Percentiles rank a stretch among this genome's conserved stretches.
phyloP scores from a whole-genome alignment of 768 basidiomycete species.

The Russula lepida region DNA sequence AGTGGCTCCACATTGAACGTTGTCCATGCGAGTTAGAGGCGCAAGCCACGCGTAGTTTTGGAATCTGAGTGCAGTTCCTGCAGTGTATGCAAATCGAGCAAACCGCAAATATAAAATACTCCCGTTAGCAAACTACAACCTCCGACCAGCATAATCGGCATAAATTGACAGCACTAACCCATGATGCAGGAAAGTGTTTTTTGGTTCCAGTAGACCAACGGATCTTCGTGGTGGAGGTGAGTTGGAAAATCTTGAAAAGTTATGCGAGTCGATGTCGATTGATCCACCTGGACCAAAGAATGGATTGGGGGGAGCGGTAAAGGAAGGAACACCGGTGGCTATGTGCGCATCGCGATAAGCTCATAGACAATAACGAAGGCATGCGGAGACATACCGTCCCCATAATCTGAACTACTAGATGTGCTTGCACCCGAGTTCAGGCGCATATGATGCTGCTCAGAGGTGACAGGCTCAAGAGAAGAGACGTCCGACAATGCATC shows the following conservation, averaged over 20 bases:
- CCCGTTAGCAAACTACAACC: slow-evolving; percentile 14
- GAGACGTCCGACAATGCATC: slow-evolving; percentile 34
- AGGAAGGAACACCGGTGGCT: slow-evolving; percentile 48
- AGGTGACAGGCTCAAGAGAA: slow-evolving; percentile 49
- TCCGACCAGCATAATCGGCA: background rate
- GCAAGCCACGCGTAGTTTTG: slow-evolving; percentile 74
- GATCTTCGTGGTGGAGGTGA: slow-evolving; percentile 36
- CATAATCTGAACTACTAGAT: slow-evolving; percentile 36
- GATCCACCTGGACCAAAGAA: slow-evolving; percentile 27
- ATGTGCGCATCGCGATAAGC: slow-evolving; percentile 28
- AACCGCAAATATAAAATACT: background rate
- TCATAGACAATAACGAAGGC: background rate
- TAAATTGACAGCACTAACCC: slow-evolving; percentile 42
- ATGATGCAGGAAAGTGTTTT: slow-evolving; percentile 50
- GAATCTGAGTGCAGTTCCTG: slow-evolving; percentile 72
- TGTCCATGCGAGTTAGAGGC: slow-evolving; percentile 59
- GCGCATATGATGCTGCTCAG: slow-evolving; percentile 48
- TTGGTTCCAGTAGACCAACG: slow-evolving; percentile 64
- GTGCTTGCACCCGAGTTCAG: slow-evolving; percentile 59
- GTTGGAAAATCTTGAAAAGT: slow-evolving; percentile 23
- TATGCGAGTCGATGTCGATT: slow-evolving; percentile 39
- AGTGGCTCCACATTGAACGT: slow-evolving; percentile 81
- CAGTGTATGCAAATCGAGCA: background rate
- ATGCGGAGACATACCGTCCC: slow-evolving; percentile 25
- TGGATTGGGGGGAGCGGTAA: slow-evolving; percentile 41